Evolutionary conservation across 805 yeast genomes (phyloP).

Genomic region (Teunomyces stri): DNA sequence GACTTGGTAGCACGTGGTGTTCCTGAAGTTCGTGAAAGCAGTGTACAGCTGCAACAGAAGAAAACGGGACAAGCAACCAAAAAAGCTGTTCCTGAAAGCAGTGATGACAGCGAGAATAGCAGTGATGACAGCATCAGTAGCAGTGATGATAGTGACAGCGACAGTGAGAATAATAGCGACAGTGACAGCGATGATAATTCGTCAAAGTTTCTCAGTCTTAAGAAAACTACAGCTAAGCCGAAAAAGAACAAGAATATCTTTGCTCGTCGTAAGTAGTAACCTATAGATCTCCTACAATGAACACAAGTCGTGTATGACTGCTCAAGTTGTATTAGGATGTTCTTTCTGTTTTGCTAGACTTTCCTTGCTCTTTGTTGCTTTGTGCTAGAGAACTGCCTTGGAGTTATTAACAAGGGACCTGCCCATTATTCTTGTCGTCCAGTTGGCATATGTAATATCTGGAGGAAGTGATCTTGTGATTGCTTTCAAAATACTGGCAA

Average conservation of each 20-base stretch:
- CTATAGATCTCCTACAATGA: not conserved
- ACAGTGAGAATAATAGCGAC: slow-evolving; percentile 13
- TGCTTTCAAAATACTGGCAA: slow-evolving; percentile 28
- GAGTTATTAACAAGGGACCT: slow-evolving; percentile 15
- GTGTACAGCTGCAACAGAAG: not conserved
- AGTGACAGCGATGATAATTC: slow-evolving; percentile 8
- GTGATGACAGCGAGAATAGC: slow-evolving; percentile 9
- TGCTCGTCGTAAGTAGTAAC: slow-evolving; percentile 22
- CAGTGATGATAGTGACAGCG: slow-evolving; percentile 6
- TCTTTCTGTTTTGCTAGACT: not conserved
- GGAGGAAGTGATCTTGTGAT: slow-evolving; percentile 16
- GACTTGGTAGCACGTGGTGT: slow-evolving; percentile 64
- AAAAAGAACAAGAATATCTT: slow-evolving; percentile 20
- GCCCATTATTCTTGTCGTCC: slow-evolving; percentile 36
- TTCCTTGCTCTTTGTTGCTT: not conserved
- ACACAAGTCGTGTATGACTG: not conserved
- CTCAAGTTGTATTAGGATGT: no score
- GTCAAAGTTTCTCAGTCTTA: slow-evolving; percentile 25
- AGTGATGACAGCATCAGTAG: slow-evolving; percentile 17
- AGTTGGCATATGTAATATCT: slow-evolving; percentile 24
- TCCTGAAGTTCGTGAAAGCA: slow-evolving; percentile 60
- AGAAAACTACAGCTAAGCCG: slow-evolving; percentile 13
- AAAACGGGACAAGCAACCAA: not conserved
- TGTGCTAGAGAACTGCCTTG: not conserved
- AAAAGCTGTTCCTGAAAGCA: not conserved